Evolutionary conservation across 2,329 filamentous ascomycete species (phyloP).

Genomic region (Trichoderma arundinaceum): DNA sequence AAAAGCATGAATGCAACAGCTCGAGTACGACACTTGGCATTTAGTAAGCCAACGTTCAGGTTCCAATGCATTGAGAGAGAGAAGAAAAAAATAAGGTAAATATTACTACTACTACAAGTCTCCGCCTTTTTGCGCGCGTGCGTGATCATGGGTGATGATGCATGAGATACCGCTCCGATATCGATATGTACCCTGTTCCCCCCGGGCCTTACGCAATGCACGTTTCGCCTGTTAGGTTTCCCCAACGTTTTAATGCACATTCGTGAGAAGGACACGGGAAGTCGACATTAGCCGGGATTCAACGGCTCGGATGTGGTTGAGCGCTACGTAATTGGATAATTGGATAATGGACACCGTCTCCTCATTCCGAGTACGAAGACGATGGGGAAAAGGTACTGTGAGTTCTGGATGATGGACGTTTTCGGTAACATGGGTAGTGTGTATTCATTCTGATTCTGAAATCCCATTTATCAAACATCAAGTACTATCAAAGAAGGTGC

Average conservation of each 20-base stretch:
- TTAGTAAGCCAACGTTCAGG: neutral
- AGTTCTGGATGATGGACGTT: neutral
- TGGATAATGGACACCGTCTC: neutral
- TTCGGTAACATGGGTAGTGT: too few relatives aligned
- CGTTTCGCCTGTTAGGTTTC: neutral
- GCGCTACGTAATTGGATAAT: neutral
- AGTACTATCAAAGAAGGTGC: conserved; percentile 8
- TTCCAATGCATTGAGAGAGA: neutral
- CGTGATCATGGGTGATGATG: conserved; percentile 5
- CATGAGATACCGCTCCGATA: conserved; percentile 1
- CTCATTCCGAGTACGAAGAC: neutral
- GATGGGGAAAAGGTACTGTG: neutral
- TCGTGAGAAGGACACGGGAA: neutral
- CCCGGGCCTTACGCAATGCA: neutral
- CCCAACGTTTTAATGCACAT: neutral
- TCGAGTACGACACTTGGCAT: neutral
- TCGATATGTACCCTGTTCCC: neutral
- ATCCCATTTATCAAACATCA: neutral
- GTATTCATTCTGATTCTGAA: neutral
- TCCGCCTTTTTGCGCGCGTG: conserved; percentile 15
- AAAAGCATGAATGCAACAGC: neutral
- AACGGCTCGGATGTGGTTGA: neutral
- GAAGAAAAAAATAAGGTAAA: too few relatives aligned
- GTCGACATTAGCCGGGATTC: conserved; percentile 2
- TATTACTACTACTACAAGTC: too few relatives aligned